Percentiles rank a stretch among this genome's conserved stretches.
These are phyloP conservation scores for Alternaria burnsii DNA, from an alignment of 2,329 filamentous ascomycete genomes.

Conservation along the genomic window DNA sequence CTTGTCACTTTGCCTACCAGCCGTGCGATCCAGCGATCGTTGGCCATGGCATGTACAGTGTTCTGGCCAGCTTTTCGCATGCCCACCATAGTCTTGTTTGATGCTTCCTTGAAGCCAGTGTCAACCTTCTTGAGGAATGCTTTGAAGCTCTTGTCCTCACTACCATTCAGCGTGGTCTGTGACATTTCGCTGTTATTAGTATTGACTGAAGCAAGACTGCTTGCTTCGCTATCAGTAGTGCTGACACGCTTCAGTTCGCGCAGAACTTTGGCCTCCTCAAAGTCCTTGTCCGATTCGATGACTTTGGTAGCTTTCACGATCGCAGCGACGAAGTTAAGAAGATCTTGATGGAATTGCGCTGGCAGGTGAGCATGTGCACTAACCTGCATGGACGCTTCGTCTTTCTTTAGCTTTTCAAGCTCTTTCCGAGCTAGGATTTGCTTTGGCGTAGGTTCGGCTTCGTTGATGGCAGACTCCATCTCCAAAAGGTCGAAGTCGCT, in stretches of 20 bases:
- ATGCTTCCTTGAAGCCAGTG: constrained; percentile 42
- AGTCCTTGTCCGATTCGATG: constrained; percentile 61
- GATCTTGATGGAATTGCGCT: constrained; percentile 59
- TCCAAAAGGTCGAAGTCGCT: constrained; percentile 46
- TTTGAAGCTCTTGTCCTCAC: constrained; percentile 35
- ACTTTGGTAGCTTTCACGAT: constrained; percentile 67
- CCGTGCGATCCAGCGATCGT: constrained; percentile 65
- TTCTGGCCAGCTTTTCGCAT: constrained; percentile 58
- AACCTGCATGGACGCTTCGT: constrained; percentile 60
- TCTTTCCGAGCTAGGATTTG: constrained; percentile 52
- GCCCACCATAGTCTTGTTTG: constrained; percentile 53
- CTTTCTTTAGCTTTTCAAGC: constrained; percentile 54
- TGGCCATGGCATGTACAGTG: constrained; percentile 55
- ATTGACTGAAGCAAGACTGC: constrained; percentile 32
- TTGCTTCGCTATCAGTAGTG: constrained; percentile 32
- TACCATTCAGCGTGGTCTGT: constrained; percentile 17
- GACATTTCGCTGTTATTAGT: constrained; percentile 25
- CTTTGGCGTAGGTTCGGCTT: constrained; percentile 57
- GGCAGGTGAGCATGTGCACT: constrained; percentile 60
- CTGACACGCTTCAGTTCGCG: constrained; percentile 41
- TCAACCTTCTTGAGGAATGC: constrained; percentile 36
- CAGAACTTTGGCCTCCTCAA: constrained; percentile 47
- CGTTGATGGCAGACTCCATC: constrained; percentile 50
- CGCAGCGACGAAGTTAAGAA: constrained; percentile 64
- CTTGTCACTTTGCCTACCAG: constrained; percentile 61